Percentiles rank a stretch among this genome's conserved stretches.
phyloP scores from a whole-genome alignment of 495 filamentous ascomycete genomes.

The Tuber borchii region DNA sequence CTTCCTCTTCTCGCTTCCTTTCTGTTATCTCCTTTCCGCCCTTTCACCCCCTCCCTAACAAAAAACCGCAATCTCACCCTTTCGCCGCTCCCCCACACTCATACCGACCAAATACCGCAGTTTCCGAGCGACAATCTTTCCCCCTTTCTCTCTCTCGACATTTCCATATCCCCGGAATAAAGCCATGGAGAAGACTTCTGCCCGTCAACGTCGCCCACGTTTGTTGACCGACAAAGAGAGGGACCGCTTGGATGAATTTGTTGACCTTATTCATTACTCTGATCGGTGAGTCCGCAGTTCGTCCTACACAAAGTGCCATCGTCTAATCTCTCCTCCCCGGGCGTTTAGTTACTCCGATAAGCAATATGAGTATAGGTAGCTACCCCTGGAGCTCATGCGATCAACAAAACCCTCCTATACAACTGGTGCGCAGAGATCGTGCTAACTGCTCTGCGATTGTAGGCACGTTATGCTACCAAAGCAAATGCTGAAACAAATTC shows the following conservation, averaged over 20 bases:
- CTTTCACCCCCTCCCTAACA: background rate
- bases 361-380: slow-evolving; percentile 41
- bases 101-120: background rate
- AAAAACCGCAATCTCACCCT: background rate
- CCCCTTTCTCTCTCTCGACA: background rate
- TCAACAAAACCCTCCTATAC: background rate
- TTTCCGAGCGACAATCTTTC: slow-evolving; percentile 3
- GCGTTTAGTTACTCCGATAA: slow-evolving; percentile 39
- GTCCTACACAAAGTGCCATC: background rate
- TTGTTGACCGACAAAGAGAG: slow-evolving; percentile 73
- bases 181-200: slow-evolving; percentile 65
- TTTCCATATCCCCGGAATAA: slow-evolving; percentile 31
- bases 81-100: background rate
- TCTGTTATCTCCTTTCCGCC: slow-evolving; percentile 32
- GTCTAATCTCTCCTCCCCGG: background rate
- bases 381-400: slow-evolving; percentile 3
- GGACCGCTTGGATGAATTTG: slow-evolving; percentile 77
- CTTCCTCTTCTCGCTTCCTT: slow-evolving; percentile 40
- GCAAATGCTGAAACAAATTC: slow-evolving; percentile 94
- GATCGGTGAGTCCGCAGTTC: slow-evolving; percentile 57
- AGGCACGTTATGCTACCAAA: slow-evolving; percentile 96
- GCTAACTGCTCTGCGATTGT: slow-evolving; percentile 67
- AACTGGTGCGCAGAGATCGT: slow-evolving; percentile 57
- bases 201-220: slow-evolving; percentile 78
- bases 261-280: slow-evolving; percentile 91